Evolutionary conservation across 495 filamentous ascomycete genomes (phyloP).

Genomic region (Podospora sp.): DNA sequence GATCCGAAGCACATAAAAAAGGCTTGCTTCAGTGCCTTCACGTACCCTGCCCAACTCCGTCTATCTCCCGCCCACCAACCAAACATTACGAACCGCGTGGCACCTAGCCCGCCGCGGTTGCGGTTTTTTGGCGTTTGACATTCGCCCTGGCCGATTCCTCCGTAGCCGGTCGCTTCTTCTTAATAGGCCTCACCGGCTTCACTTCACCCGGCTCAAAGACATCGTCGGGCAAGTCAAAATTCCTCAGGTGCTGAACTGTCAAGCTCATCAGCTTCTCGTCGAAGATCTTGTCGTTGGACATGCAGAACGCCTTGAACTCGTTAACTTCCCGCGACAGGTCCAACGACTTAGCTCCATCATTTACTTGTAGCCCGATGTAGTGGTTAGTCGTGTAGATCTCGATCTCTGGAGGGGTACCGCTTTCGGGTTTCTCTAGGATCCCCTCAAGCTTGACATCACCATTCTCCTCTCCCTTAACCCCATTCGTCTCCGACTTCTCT

Average conservation of each 20-base stretch:
- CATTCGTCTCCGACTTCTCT: conserved; percentile 26
- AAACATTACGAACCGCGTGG: not conserved
- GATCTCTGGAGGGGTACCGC: conserved; percentile 19
- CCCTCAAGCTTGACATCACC: conserved; percentile 28
- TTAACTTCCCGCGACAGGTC: conserved; percentile 72
- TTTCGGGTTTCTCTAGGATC: conserved; percentile 25
- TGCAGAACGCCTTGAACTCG: conserved; percentile 73
- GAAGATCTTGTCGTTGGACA: conserved; percentile 62
- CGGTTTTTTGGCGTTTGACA: conserved; percentile 36
- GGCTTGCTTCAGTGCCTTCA: conserved; percentile 19
- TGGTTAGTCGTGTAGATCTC: conserved; percentile 38
- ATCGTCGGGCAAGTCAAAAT: conserved; percentile 83
- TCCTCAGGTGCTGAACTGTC: conserved; percentile 73
- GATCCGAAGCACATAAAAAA: conserved; percentile 28
- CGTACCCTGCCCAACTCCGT: not conserved
- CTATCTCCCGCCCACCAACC: too few species aligned
- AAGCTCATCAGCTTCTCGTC: conserved; percentile 61
- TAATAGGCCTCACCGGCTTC: conserved; percentile 63
- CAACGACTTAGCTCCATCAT: conserved; percentile 57
- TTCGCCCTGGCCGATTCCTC: conserved; percentile 25
- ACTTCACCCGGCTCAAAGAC: conserved; percentile 82
- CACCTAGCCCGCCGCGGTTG: conserved; percentile 32
- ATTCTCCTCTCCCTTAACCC: conserved; percentile 28
- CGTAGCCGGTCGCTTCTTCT: conserved; percentile 43
- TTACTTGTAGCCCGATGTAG: conserved; percentile 41